phyloP scores from a whole-genome alignment of 2,329 filamentous ascomycete species.

The Bisporella sp. region DNA sequence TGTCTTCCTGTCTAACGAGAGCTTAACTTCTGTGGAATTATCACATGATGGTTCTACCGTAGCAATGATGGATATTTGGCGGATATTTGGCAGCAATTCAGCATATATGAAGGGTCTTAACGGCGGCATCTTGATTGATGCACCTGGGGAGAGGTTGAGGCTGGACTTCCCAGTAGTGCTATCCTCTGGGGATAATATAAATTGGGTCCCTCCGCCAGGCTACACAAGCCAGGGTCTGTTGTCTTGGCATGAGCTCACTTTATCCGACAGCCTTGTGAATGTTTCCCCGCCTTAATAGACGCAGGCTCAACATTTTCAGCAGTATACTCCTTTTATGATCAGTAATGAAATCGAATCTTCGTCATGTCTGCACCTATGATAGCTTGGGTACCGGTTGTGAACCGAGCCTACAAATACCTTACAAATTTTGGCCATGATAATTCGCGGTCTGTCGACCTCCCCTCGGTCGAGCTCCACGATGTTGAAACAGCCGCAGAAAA shows the following conservation, averaged over 20 bases:
- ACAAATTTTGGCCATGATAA: conserved; percentile 23
- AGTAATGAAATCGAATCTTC: neutral
- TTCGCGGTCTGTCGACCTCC: conserved; percentile 44
- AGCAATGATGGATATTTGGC: conserved; percentile 53
- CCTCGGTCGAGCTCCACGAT: conserved; percentile 66
- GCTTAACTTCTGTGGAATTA: conserved; percentile 22
- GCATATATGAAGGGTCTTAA: conserved; percentile 43
- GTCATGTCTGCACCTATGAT: conserved; percentile 34
- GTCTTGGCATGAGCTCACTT: too few relatives aligned
- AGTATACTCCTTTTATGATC: too few relatives aligned
- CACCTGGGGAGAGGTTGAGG: too few relatives aligned
- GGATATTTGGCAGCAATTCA: conserved; percentile 58
- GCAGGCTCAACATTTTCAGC: too few relatives aligned
- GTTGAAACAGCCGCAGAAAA: conserved; percentile 77
- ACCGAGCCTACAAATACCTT: conserved; percentile 29
- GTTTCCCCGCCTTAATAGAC: too few relatives aligned
- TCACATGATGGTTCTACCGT: conserved; percentile 36
- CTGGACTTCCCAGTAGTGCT: too few relatives aligned
- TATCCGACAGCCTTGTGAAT: too few relatives aligned
- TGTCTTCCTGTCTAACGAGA: conserved; percentile 38
- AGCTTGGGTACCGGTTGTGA: conserved; percentile 36
- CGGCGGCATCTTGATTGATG: conserved; percentile 5
- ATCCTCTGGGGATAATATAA: too few relatives aligned
- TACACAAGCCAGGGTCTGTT: too few relatives aligned
- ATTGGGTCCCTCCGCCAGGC: too few relatives aligned